Conservation (phyloP, 2,329 filamentous ascomycete species). For the Dryadomyces quercus-mongolicae region DNA sequence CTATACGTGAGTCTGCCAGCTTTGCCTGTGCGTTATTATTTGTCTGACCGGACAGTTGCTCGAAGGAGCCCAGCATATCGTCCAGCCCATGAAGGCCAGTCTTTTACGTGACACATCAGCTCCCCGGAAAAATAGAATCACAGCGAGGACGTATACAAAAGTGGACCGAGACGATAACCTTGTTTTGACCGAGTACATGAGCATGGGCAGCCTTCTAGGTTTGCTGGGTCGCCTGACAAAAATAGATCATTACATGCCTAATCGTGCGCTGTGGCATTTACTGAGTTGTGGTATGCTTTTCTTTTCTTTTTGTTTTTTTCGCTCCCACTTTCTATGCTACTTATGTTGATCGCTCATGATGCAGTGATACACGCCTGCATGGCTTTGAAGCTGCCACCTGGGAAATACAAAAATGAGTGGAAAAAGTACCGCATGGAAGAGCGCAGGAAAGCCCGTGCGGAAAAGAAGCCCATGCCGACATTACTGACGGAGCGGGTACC, state of each 20-base stretch:
- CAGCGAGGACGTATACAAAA: too few relatives aligned
- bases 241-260: background rate
- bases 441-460: too few relatives aligned
- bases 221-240: background rate
- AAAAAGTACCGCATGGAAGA: too few relatives aligned
- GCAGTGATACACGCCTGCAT: slow-evolving; percentile 3
- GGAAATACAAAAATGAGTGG: background rate
- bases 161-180: background rate
- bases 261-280: slow-evolving; percentile 2
- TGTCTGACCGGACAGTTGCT: background rate
- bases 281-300: slow-evolving; percentile 3
- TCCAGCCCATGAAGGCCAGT: background rate
- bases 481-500: background rate
- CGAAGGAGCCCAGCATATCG: background rate
- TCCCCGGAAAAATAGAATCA: too few relatives aligned
- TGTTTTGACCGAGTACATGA: slow-evolving; percentile 4
- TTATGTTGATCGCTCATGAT: too few relatives aligned
- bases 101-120: too few relatives aligned
- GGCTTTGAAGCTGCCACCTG: slow-evolving; percentile 1
- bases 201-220: background rate
- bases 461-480: too few relatives aligned
- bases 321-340: too few relatives aligned
- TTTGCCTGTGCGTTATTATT: too few relatives aligned
- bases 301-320: background rate
- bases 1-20: background rate